Percentiles rank a stretch among this genome's conserved stretches.
Evolutionary conservation across 164 flowering plant genomes (phyloP).

Genomic region (Piper betle): DNA sequence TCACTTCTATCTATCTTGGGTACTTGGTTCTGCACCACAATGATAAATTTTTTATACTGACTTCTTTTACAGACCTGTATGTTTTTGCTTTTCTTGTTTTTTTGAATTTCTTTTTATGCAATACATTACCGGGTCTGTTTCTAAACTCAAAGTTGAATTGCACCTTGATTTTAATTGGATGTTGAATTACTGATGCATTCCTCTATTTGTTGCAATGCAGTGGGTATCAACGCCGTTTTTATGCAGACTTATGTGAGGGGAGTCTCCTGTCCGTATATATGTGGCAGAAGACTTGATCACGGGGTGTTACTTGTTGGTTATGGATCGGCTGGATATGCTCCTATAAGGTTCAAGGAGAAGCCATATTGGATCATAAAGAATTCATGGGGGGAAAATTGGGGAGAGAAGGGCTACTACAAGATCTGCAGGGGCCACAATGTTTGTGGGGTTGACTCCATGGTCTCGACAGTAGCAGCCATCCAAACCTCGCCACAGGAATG

Average conservation of each 20-base stretch:
- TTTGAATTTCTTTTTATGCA: neutral
- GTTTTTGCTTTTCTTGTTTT: neutral
- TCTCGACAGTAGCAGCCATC: conserved; percentile 64
- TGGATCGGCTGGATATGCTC: conserved; percentile 65
- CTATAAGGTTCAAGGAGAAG: conserved; percentile 63
- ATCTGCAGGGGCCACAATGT: conserved; percentile 82
- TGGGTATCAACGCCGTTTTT: conserved; percentile 84
- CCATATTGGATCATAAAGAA: conserved; percentile 95
- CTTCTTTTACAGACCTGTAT: neutral
- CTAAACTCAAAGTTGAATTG: too few species aligned
- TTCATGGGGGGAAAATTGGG: conserved; percentile 94
- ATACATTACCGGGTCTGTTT: too few species aligned
- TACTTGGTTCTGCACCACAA: neutral
- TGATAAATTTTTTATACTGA: too few species aligned
- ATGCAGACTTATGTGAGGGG: conserved; percentile 91
- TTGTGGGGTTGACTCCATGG: conserved; percentile 94
- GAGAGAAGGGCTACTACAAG: conserved; percentile 84
- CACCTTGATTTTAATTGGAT: neutral
- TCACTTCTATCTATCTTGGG: neutral
- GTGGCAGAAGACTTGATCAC: conserved; percentile 56
- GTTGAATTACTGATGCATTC: neutral
- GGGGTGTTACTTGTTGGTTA: conserved; percentile 87
- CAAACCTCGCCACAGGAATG: conserved; percentile 8
- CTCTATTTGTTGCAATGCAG: conserved; percentile 37
- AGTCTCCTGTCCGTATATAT: conserved; percentile 87